phyloP scores from a whole-genome alignment of 768 basidiomycete species.

The Pisolithus albus region DNA sequence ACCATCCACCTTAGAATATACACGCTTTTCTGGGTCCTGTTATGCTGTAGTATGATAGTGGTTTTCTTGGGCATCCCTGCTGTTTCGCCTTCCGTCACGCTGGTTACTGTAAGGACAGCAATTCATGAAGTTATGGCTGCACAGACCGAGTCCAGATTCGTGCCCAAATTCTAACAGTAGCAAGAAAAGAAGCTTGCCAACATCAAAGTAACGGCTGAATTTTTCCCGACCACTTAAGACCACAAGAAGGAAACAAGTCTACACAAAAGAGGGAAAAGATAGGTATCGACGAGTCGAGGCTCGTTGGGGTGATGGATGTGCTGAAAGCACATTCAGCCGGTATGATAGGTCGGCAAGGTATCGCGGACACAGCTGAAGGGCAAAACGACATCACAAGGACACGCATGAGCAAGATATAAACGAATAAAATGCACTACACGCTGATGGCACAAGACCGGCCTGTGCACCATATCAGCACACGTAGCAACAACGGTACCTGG shows the following conservation, averaged over 20 bases:
- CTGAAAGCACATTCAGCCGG: slow-evolving; percentile 17
- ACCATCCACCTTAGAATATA: too few species aligned
- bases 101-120: too few species aligned
- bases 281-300: slow-evolving; percentile 33
- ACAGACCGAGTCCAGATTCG: too few species aligned
- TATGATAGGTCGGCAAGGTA: slow-evolving; percentile 14
- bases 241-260: neutral
- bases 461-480: slow-evolving; percentile 14
- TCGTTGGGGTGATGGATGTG: slow-evolving; percentile 25
- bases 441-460: slow-evolving; percentile 22
- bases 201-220: neutral
- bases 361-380: slow-evolving; percentile 1
- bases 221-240: neutral
- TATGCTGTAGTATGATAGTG: too few species aligned
- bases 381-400: neutral
- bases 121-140: too few species aligned
- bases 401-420: neutral
- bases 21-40: too few species aligned
- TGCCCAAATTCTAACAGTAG: too few species aligned
- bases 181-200: neutral
- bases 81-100: too few species aligned
- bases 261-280: neutral
- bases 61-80: too few species aligned
- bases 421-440: neutral
- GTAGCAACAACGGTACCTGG: neutral